Evolutionary conservation across 2,329 filamentous ascomycete genomes (phyloP).

Genomic region (Colletotrichum sp.): DNA sequence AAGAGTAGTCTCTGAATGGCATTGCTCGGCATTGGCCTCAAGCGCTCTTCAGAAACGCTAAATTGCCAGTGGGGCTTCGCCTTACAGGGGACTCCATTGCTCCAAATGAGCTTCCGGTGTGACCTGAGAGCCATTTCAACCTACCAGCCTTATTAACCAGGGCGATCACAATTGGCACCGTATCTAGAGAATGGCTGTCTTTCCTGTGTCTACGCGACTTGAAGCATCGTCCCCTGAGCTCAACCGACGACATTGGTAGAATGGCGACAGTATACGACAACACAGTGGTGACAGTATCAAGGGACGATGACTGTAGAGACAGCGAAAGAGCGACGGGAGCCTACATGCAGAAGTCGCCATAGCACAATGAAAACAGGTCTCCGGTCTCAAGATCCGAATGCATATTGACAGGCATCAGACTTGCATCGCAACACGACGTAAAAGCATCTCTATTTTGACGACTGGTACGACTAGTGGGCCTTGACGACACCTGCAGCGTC

Average conservation of each 20-base stretch:
- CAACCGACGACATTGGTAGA: neutral
- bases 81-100: neutral
- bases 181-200: neutral
- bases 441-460: neutral
- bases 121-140: neutral
- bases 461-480: constrained; percentile 49
- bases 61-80: constrained; percentile 1
- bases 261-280: neutral
- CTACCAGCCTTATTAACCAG: neutral
- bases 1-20: neutral
- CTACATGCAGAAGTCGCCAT: neutral
- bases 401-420: neutral
- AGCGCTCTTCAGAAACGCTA: constrained; percentile 1
- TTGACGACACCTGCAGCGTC: constrained; percentile 86
- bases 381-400: neutral
- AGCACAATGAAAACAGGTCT: neutral
- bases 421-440: neutral
- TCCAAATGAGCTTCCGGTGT: constrained; percentile 12
- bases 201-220: neutral
- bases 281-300: neutral
- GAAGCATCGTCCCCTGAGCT: neutral
- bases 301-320: neutral
- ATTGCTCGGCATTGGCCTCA: neutral
- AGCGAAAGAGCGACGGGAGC: neutral
- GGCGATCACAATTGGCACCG: neutral